Percentiles rank a stretch among this genome's conserved stretches.
These are phyloP conservation scores for Neocucurbitaria cava DNA, from an alignment of 2,329 filamentous ascomycete species.

Conservation along the genomic window DNA sequence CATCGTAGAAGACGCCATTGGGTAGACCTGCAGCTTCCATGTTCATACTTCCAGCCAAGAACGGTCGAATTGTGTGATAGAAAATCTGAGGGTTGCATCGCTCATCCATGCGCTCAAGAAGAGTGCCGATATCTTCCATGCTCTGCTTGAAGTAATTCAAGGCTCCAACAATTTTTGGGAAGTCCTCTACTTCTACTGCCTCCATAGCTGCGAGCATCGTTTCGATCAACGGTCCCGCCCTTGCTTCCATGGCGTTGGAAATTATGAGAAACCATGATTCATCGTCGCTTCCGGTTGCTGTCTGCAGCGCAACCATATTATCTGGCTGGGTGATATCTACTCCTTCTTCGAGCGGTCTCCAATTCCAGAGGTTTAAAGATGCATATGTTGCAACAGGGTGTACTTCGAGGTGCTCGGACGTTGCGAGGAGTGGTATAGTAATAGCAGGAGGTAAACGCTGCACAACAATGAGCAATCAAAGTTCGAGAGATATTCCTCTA, in stretches of 20 bases:
- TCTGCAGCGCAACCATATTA: conserved; percentile 37
- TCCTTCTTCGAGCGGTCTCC: conserved; percentile 25
- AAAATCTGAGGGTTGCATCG: conserved; percentile 57
- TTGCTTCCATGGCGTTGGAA: conserved; percentile 61
- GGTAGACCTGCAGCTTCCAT: conserved; percentile 60
- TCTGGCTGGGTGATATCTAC: conserved; percentile 37
- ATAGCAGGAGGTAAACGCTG: conserved; percentile 42
- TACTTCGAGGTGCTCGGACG: conserved; percentile 41
- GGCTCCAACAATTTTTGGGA: conserved; percentile 46
- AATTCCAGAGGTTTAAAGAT: conserved; percentile 46
- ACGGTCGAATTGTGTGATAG: conserved; percentile 60
- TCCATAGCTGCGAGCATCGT: conserved; percentile 57
- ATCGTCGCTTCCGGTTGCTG: conserved; percentile 43
- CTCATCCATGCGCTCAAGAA: conserved; percentile 61
- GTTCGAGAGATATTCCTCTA: neutral
- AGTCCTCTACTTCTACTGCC: conserved; percentile 51
- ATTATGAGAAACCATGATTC: conserved; percentile 58
- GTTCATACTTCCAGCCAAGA: conserved; percentile 61
- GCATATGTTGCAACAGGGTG: conserved; percentile 45
- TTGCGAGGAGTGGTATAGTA: conserved; percentile 37
- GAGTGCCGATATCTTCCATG: conserved; percentile 48
- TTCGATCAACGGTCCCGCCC: conserved; percentile 55
- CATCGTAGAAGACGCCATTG: conserved; percentile 60
- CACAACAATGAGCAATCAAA: conserved; percentile 12
- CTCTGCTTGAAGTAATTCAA: conserved; percentile 52